These are phyloP conservation scores for Hypholoma sublateritium DNA, from an alignment of 768 basidiomycete species.

Conservation along the genomic window DNA sequence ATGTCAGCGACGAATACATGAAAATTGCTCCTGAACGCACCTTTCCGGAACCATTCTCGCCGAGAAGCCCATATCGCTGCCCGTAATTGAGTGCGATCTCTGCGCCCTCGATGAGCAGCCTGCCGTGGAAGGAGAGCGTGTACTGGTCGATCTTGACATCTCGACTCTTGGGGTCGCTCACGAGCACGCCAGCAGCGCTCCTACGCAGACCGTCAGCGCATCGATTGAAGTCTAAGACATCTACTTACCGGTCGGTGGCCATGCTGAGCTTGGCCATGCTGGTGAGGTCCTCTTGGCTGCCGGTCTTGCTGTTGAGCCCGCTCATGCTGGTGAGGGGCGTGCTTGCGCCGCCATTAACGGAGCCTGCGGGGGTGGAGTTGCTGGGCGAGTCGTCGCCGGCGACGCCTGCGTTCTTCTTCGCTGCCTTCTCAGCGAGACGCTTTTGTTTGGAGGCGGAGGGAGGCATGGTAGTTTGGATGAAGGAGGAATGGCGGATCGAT, in stretches of 20 bases:
- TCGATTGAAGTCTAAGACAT: too few relatives aligned
- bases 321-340: slow-evolving; percentile 86
- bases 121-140: slow-evolving; percentile 96
- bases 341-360: slow-evolving; percentile 57
- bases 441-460: slow-evolving; percentile 90
- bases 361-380: slow-evolving; percentile 60
- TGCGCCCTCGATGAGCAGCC: slow-evolving; percentile 71
- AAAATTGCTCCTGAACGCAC: slow-evolving; percentile 42
- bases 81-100: slow-evolving; percentile 86
- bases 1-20: slow-evolving; percentile 1
- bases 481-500: too few relatives aligned
- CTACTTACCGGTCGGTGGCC: slow-evolving; percentile 81
- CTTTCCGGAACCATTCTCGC: slow-evolving; percentile 99
- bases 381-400: slow-evolving; percentile 49
- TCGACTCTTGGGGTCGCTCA: slow-evolving; percentile 88
- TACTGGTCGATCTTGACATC: slow-evolving; percentile 98
- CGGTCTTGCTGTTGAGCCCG: slow-evolving; percentile 75
- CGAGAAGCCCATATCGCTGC: slow-evolving; percentile 91
- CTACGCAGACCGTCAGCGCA: slow-evolving; percentile 32
- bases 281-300: slow-evolving; percentile 77
- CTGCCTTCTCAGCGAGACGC: slow-evolving; percentile 91
- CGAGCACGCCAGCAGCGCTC: slow-evolving; percentile 89
- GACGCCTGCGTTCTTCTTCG: slow-evolving; percentile 60
- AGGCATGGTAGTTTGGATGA: slow-evolving; percentile 44
- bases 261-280: slow-evolving; percentile 89